These are phyloP conservation scores for Colletotrichum abscissum DNA, from an alignment of 2,329 filamentous ascomycete genomes.

Conservation along the genomic window DNA sequence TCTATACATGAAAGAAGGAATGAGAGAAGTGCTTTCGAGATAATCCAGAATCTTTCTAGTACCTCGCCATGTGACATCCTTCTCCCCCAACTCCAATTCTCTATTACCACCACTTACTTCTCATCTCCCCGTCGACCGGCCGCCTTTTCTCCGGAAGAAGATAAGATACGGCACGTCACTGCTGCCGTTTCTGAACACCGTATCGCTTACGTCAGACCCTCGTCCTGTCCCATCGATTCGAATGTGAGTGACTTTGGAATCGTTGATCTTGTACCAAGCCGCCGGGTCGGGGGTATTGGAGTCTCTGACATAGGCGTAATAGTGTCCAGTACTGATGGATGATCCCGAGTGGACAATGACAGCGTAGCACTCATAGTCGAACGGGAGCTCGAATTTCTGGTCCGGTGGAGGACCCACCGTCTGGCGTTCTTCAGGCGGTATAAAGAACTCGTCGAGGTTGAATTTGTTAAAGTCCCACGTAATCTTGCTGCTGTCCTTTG, in stretches of 20 bases:
- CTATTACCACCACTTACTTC: background rate
- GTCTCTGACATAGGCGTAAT: conserved; percentile 77
- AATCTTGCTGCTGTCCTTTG: conserved; percentile 78
- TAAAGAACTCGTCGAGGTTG: conserved; percentile 60
- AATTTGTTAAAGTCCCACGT: conserved; percentile 82
- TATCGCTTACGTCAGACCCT: conserved; percentile 47
- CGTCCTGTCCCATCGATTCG: conserved; percentile 51
- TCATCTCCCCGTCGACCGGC: conserved; percentile 15
- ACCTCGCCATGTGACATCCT: background rate
- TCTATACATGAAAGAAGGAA: conserved; percentile 12
- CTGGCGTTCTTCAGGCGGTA: conserved; percentile 50
- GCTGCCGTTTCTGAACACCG: conserved; percentile 50
- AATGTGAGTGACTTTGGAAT: conserved; percentile 53
- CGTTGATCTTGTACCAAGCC: conserved; percentile 63
- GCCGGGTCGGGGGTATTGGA: conserved; percentile 55
- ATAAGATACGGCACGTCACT: conserved; percentile 59
- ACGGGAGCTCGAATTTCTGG: conserved; percentile 63
- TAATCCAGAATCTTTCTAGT: background rate
- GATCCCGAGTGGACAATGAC: conserved; percentile 82
- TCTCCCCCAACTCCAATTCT: background rate
- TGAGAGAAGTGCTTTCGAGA: background rate
- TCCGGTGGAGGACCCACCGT: conserved; percentile 41
- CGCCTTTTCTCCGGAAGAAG: conserved; percentile 55
- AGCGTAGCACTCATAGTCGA: conserved; percentile 86
- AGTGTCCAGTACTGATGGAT: conserved; percentile 80